Conservation (phyloP, 305 asterid species). For the Ilex paraguariensis region DNA sequence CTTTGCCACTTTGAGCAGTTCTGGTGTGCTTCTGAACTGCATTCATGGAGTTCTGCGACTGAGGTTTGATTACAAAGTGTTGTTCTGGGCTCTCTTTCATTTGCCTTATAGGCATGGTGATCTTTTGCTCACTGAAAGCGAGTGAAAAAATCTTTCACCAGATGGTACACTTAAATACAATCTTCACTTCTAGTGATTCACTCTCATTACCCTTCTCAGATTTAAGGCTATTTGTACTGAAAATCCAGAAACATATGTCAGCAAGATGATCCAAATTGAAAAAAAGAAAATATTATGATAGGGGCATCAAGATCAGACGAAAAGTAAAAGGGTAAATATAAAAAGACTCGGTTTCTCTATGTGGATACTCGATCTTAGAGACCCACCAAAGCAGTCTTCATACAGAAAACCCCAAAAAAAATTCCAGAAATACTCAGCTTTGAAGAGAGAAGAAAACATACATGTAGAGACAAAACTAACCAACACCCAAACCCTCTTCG, state of each 20-base stretch:
- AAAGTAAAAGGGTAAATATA: conserved; percentile 26
- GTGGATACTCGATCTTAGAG: too few relatives aligned
- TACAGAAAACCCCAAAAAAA: not conserved
- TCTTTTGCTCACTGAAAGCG: conserved; percentile 3
- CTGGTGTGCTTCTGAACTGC: conserved; percentile 44
- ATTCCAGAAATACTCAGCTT: conserved; percentile 10
- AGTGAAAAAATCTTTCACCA: conserved; percentile 19
- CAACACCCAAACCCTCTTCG: conserved; percentile 31
- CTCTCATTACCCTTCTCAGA: conserved; percentile 32
- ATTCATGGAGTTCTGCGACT: conserved; percentile 40
- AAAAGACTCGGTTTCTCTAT: conserved; percentile 14
- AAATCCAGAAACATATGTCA: conserved; percentile 45
- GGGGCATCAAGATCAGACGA: conserved; percentile 52
- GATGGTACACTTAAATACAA: conserved; percentile 16
- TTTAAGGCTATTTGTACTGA: conserved; percentile 50
- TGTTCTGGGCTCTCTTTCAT: conserved; percentile 74
- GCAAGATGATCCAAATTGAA: conserved; percentile 37
- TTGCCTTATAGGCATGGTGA: conserved; percentile 81
- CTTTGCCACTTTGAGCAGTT: conserved; percentile 53
- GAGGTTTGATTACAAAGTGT: conserved; percentile 64
- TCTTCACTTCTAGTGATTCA: conserved; percentile 19
- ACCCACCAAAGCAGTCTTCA: too few relatives aligned
- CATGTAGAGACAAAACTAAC: conserved; percentile 41
- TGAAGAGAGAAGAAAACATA: conserved; percentile 22
- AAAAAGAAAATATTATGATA: conserved; percentile 35